phyloP scores from a whole-genome alignment of 495 filamentous ascomycete species.

The Collariella sp. region DNA sequence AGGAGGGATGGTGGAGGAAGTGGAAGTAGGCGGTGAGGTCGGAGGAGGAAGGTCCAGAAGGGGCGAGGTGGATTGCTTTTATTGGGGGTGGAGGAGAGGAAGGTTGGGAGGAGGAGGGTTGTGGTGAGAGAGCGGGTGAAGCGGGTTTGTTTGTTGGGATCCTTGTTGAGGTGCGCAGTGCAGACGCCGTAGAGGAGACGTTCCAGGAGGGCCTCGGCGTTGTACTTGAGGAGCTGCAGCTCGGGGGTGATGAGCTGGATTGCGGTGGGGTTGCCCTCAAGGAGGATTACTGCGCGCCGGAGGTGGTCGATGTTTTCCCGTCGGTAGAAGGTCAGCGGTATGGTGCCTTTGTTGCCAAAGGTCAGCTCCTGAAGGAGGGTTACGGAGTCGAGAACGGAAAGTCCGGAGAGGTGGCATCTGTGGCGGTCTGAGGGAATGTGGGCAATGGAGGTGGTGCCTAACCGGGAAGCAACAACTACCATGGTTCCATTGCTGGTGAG shows the following conservation, averaged over 20 bases:
- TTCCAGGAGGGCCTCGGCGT: neutral
- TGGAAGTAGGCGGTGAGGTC: neutral
- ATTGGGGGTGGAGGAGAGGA: neutral
- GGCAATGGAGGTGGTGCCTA: neutral
- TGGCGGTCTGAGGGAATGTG: neutral
- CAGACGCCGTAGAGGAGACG: neutral
- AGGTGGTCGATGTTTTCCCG: neutral
- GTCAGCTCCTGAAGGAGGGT: neutral
- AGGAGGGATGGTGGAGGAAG: neutral
- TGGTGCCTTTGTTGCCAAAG: neutral
- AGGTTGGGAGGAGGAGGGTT: neutral
- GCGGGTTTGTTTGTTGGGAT: neutral
- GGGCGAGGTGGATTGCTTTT: neutral
- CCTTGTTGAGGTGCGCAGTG: neutral
- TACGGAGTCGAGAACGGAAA: neutral
- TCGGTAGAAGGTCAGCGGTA: neutral
- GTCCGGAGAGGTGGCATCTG: neutral
- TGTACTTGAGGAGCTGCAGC: neutral
- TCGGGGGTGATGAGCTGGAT: neutral
- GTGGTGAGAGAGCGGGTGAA: neutral
- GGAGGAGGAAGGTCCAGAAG: conserved; percentile 1
- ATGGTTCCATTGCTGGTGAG: neutral
- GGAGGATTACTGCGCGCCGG: neutral
- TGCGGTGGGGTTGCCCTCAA: neutral
- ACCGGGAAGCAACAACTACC: neutral